Base-by-base conservation (phyloP, 495 filamentous ascomycete species). In the Thermothielavioides terrestris region DNA sequence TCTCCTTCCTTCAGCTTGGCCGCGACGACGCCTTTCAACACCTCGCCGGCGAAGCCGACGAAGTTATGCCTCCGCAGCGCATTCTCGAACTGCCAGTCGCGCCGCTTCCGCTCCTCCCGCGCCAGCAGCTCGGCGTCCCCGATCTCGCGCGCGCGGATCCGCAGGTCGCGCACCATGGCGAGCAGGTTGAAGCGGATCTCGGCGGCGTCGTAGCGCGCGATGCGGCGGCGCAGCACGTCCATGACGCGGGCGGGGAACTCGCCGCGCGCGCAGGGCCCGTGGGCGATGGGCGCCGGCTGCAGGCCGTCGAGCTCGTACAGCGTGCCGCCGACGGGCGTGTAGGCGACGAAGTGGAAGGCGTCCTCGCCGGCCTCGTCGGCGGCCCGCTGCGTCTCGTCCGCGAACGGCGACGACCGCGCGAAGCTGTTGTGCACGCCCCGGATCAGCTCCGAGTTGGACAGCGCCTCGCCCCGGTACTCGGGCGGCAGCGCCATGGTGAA, bases 321-420 rank as follows among this genome's bases (percentile, higher is more conserved):
- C 2, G 67, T 77, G 45, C 82, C 81, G 64, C 85, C 76, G 34
- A 95, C 74, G 26, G 84, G 75, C 38, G 87, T 91, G 66, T 99
- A 99, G 17, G 91, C 92, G 60, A 97, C 87, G 70, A 99, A 99
- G 67, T 99, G 94, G 68, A 92, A 99, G 15, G 91, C 86, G 59
- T 99, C 92, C 58, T 88, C 86, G 2, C 75, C 63, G 22, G 66
- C 71, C 34, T 75, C 77, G 45, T 77, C 73, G 6, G 78, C 74
- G 10, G 72, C 68, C 1, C 83, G 80, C 47, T 78, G 76, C 50
- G 84, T 87, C 71, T 96, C 91, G 63, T 96, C 89, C 11, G 86
- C 81, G 62, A 98, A 98, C 10, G 94, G 94, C 20, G 82, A 88
- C 20, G 83, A 83, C 49, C 82, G 77, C 15, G 92, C 86, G 66